Conservation (phyloP, 2,329 filamentous ascomycete genomes). For the Diplodia mutila region DNA sequence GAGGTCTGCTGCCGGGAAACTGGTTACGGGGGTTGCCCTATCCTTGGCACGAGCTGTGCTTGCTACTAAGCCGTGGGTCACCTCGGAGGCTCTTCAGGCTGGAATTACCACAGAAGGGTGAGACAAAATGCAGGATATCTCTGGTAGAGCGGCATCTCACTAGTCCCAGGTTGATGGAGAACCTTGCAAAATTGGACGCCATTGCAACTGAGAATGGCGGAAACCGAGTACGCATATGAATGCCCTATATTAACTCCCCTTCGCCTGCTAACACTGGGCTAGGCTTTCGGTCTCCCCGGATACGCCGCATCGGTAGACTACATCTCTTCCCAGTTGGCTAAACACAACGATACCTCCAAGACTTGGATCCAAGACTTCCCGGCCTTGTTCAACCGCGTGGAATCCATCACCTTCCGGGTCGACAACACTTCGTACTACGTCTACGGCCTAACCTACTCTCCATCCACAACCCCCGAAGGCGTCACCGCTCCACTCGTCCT, state of each 20-base stretch:
- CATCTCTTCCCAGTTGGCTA: constrained; percentile 55
- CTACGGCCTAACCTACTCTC: constrained; percentile 52
- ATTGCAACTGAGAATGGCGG: constrained; percentile 61
- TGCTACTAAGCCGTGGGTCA: constrained; percentile 32
- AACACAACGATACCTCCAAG: constrained; percentile 40
- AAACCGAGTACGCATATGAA: constrained; percentile 53
- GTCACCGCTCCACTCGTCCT: constrained; percentile 47
- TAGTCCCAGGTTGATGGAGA: constrained; percentile 53
- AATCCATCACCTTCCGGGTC: constrained; percentile 47
- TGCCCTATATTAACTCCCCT: no score
- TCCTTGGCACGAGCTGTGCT: neutral
- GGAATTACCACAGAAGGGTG: constrained; percentile 46
- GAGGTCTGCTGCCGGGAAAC: neutral
- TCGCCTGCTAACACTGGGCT: neutral
- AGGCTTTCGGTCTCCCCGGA: constrained; percentile 58
- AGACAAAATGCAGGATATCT: neutral
- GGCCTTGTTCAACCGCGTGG: constrained; percentile 48
- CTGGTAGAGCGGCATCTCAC: neutral
- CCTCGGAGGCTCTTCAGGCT: constrained; percentile 47
- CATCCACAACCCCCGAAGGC: constrained; percentile 52
- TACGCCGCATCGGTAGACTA: constrained; percentile 63
- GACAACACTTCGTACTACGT: constrained; percentile 44
- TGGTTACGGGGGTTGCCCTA: neutral
- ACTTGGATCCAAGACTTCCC: constrained; percentile 57
- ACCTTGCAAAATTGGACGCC: constrained; percentile 58